Percentiles rank a stretch among this genome's conserved stretches.
Evolutionary conservation across 2,329 filamentous ascomycete species (phyloP).

Genomic region (Parascedosporium putredinis): DNA sequence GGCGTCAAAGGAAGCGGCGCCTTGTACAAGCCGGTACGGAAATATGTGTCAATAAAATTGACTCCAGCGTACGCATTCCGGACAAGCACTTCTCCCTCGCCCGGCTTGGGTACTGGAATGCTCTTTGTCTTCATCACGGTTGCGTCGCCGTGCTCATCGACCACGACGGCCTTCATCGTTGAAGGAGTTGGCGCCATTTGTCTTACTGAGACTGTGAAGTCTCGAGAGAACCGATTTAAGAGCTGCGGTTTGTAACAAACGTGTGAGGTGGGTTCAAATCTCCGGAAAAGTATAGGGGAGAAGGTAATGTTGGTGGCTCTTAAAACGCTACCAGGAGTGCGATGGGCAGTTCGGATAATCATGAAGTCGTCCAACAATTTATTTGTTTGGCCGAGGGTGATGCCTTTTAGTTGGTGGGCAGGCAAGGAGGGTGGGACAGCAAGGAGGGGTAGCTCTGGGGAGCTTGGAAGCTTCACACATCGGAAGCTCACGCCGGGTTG

Average conservation of each 20-base stretch:
- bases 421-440: neutral
- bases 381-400: neutral
- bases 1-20: conserved; percentile 60
- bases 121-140: conserved; percentile 20
- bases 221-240: neutral
- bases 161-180: neutral
- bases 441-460: neutral
- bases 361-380: neutral
- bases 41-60: conserved; percentile 89
- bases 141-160: neutral
- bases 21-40: conserved; percentile 73
- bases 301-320: neutral
- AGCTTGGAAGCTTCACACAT: too few relatives aligned
- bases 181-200: neutral
- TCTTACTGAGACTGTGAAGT: neutral
- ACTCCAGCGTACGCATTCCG: conserved; percentile 72
- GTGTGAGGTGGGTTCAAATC: neutral
- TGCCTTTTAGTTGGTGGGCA: too few relatives aligned
- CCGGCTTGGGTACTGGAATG: conserved; percentile 47
- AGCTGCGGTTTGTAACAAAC: neutral
- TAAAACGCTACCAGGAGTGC: neutral
- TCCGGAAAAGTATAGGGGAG: neutral
- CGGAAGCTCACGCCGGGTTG: too few relatives aligned
- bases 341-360: neutral
- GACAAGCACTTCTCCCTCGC: conserved; percentile 65